Evolutionary conservation across 1,284 basidiomycete species (phyloP).

Genomic region (Puccinia coronata): DNA sequence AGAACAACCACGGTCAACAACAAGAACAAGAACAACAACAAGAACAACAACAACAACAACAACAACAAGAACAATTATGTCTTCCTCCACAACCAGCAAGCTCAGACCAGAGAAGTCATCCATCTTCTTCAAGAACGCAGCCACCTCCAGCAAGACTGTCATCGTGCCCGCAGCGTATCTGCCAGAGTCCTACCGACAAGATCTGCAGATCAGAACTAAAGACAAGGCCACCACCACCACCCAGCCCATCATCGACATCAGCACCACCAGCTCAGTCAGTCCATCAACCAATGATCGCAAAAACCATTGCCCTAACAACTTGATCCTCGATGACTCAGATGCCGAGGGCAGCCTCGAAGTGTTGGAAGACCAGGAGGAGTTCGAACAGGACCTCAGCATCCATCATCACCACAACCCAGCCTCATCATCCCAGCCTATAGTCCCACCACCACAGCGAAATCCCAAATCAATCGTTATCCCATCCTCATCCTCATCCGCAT

Average conservation of each 20-base stretch:
- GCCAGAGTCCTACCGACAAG: constrained; percentile 3
- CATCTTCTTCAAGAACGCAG: neutral
- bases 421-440: neutral
- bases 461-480: neutral
- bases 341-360: constrained; percentile 23
- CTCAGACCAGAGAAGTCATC: neutral
- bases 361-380: neutral
- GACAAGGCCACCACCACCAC: neutral
- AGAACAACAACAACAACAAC: neutral
- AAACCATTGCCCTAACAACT: neutral
- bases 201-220: neutral
- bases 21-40: neutral
- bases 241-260: neutral
- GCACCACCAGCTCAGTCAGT: neutral
- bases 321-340: constrained; percentile 12
- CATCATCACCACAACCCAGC: neutral
- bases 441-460: neutral
- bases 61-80: neutral
- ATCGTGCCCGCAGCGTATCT: neutral
- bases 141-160: neutral
- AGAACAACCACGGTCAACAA: neutral
- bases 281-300: neutral
- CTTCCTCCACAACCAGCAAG: neutral
- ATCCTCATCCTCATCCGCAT: neutral
- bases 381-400: neutral